phyloP scores from a whole-genome alignment of 73 alveolate genomes.

The Breviolum minutum region DNA sequence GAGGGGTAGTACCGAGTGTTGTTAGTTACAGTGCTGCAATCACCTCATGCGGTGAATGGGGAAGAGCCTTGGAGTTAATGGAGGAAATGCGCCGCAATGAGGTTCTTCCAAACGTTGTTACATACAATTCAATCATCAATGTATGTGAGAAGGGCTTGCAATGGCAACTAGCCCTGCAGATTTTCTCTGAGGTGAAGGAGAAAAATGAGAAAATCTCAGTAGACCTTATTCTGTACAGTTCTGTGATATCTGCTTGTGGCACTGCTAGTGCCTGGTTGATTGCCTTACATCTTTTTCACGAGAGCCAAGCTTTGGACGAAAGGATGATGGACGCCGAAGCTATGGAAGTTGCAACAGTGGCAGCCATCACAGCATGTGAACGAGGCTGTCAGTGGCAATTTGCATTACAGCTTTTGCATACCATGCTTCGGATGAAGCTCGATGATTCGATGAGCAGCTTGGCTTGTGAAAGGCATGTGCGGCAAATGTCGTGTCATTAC shows the following conservation, averaged over 20 bases:
- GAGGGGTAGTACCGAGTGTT: neutral
- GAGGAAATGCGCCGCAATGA: neutral
- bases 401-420: neutral
- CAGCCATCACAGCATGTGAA: slow-evolving; percentile 26
- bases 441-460: neutral
- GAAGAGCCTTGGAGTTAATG: neutral
- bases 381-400: slow-evolving; percentile 28
- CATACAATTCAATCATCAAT: neutral
- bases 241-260: slow-evolving; percentile 7
- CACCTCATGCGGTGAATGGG: slow-evolving; percentile 32
- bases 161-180: slow-evolving; percentile 44
- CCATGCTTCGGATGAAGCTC: neutral
- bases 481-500: neutral
- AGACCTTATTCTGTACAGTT: neutral
- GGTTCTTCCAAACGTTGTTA: neutral
- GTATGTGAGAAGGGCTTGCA: slow-evolving; percentile 85
- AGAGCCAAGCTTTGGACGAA: neutral
- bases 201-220: neutral
- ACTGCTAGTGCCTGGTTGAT: neutral
- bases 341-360: neutral
- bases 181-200: neutral
- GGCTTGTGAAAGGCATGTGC: neutral
- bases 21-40: slow-evolving; percentile 33
- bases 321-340: neutral
- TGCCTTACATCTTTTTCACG: neutral